Percentiles rank a stretch among this genome's conserved stretches.
These are phyloP conservation scores for Phytophthora pistaciae DNA, from an alignment of 352 stramenopile species.

Conservation along the genomic window DNA sequence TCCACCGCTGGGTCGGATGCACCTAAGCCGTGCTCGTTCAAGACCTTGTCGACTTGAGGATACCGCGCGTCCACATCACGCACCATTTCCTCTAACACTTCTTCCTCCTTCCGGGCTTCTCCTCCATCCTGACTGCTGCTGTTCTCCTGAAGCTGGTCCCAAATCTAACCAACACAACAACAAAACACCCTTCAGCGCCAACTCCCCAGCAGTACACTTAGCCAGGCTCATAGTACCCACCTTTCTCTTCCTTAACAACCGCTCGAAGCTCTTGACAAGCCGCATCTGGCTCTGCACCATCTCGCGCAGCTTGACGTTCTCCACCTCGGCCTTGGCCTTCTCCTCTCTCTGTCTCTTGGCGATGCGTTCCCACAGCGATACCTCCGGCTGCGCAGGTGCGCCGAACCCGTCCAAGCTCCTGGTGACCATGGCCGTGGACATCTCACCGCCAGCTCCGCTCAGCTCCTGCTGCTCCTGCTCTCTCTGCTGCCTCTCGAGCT, in stretches of 20 bases:
- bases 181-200: constrained; percentile 3
- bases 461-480: constrained; percentile 20
- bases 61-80: constrained; percentile 25
- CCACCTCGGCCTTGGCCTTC: constrained; percentile 43
- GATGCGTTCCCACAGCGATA: constrained; percentile 50
- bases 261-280: constrained; percentile 47
- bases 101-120: constrained; percentile 21
- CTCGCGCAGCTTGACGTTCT: constrained; percentile 57
- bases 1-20: constrained; percentile 24
- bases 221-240: background rate
- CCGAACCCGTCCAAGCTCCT: constrained; percentile 9
- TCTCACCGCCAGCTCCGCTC: background rate
- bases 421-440: constrained; percentile 9
- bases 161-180: constrained; percentile 22
- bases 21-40: constrained; percentile 24
- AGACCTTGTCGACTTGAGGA: constrained; percentile 20
- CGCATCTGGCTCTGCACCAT: constrained; percentile 53
- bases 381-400: constrained; percentile 8
- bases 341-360: constrained; percentile 48
- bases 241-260: constrained; percentile 45
- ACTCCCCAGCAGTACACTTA: background rate
- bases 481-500: constrained; percentile 27
- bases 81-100: constrained; percentile 37
- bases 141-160: constrained; percentile 38
- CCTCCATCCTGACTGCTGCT: constrained; percentile 1